Base-by-base conservation (phyloP, 73 alveolate genomes). In the Paramecium primaurelia region DNA sequence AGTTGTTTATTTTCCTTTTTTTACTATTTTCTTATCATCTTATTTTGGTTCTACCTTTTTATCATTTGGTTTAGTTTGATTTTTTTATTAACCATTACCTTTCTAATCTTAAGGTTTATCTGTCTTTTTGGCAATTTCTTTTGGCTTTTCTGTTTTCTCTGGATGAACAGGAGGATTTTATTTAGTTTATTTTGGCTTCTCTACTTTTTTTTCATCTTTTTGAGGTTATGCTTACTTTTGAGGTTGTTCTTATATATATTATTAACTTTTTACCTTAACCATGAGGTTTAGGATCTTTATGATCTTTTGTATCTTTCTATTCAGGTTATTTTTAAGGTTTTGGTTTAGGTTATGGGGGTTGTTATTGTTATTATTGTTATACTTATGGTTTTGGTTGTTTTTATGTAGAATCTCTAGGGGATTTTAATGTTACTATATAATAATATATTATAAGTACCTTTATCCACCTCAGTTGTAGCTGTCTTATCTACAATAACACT, bases 401-500 rank as follows among this genome's bases (percentile, higher is more conserved):
- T 73, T 73, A 18, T 12, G 59, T 34, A 12, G 87, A 40, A 73
- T 34, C 87, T 40, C 59, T 36, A 9, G 87, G 60, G 5, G 87
- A 40, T 38, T 73, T 73, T 34, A 44, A 44, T 14, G 40, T 20
- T 12, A 44, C 84, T 64, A 64, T 28, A 28, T 11, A 1, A 14
- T 64, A 10, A 12, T 49, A 16, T 12, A 64, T 6, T 37, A 6
- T 5, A 10, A 8, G 18, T 73, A 73, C 87, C 47, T 73, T 73
- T 73, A 12, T 73, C 60, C 9, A 9, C 87, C 6, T 34, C 60
- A 37, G 5, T 73, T 16, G 54, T 8, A 14, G 87, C 6, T 38
- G 87, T 73, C 28, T 73, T 73, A 8, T 73, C 87, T 73, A 73
- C 87, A 73, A 73, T 73, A 7, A 44, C 34, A 37, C 87, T 73